phyloP scores from a whole-genome alignment of 345 rosid genomes.

The Boechera retrofracta region DNA sequence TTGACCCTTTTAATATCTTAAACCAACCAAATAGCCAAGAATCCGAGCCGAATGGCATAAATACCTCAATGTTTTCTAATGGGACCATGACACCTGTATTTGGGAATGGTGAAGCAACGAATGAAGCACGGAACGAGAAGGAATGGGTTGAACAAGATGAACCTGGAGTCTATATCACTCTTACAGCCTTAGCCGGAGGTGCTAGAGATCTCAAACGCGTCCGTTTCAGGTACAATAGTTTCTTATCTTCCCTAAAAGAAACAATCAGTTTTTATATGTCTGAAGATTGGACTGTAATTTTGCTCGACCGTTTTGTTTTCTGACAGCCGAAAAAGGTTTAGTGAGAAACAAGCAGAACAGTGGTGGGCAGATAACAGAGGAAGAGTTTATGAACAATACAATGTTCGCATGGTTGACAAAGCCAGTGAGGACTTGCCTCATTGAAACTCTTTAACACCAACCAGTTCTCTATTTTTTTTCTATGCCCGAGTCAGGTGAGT shows the following conservation, averaged over 20 bases:
- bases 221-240: conserved; percentile 79
- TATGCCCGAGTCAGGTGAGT: conserved; percentile 38
- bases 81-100: conserved; percentile 54
- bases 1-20: conserved; percentile 51
- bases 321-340: conserved; percentile 92
- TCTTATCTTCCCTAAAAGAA: neutral
- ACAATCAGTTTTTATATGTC: neutral
- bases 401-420: conserved; percentile 78
- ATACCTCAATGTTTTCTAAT: conserved; percentile 57
- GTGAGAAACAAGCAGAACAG: conserved; percentile 94
- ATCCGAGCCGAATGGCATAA: conserved; percentile 52
- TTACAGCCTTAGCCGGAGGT: conserved; percentile 84
- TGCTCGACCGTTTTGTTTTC: conserved; percentile 8
- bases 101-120: conserved; percentile 62
- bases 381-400: conserved; percentile 87
- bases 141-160: conserved; percentile 99
- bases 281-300: neutral
- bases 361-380: conserved; percentile 99
- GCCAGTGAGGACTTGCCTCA: conserved; percentile 76
- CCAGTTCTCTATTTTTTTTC: conserved; percentile 32
- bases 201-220: conserved; percentile 96
- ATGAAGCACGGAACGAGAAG: conserved; percentile 64
- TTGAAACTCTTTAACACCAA: conserved; percentile 48
- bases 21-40: conserved; percentile 60
- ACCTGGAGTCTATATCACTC: conserved; percentile 95